phyloP scores from a whole-genome alignment of 2,329 filamentous ascomycete genomes.

The Cercospora beticola region DNA sequence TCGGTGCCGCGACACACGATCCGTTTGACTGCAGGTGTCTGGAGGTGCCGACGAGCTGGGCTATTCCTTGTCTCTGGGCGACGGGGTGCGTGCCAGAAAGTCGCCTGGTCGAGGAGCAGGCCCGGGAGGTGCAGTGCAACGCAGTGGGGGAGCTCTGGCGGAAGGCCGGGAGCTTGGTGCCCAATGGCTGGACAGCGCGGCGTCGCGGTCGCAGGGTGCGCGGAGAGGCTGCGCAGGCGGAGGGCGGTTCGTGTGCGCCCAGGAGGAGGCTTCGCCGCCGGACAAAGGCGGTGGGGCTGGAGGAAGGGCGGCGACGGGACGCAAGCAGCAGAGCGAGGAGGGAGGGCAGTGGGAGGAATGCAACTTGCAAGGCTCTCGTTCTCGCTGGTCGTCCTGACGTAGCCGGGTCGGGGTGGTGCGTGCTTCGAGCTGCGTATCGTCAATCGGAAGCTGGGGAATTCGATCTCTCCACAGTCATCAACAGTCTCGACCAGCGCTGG shows the following conservation, averaged over 20 bases:
- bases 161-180: constrained; percentile 5
- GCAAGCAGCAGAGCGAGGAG: not conserved
- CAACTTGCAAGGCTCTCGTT: not conserved
- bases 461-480: constrained; percentile 6
- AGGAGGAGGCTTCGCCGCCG: not conserved
- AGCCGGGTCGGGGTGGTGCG: not conserved
- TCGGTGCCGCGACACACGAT: not conserved
- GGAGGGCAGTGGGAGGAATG: constrained; percentile 3
- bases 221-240: constrained; percentile 1
- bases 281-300: not conserved
- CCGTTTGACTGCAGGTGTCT: not conserved
- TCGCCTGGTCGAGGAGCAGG: not conserved
- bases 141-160: constrained; percentile 6
- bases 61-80: not conserved
- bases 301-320: not conserved
- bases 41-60: not conserved
- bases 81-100: not conserved
- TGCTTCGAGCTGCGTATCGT: not conserved
- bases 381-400: not conserved
- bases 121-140: constrained; percentile 4
- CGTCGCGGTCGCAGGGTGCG: not conserved
- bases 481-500: not conserved
- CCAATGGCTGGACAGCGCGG: constrained; percentile 12
- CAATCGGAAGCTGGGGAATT: constrained; percentile 4
- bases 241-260: not conserved